Conservation (phyloP, 768 basidiomycete genomes). For the Panaeolus cyanescens region DNA sequence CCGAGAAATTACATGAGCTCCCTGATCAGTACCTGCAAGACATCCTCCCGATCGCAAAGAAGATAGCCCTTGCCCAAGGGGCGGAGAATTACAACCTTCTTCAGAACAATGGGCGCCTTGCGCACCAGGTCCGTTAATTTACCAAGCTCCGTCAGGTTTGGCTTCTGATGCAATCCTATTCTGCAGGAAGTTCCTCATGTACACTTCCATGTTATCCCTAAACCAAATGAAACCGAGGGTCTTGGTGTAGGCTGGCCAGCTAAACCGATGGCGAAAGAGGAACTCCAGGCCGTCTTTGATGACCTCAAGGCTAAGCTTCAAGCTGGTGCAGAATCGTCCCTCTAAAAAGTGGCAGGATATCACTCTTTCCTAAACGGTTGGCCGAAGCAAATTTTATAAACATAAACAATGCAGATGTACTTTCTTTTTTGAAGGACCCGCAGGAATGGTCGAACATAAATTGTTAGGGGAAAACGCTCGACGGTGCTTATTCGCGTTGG, state of each 20-base stretch:
- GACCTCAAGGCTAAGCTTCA: constrained; percentile 48
- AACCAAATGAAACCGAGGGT: constrained; percentile 75
- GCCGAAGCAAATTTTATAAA: too few relatives aligned
- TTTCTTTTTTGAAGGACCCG: too few relatives aligned
- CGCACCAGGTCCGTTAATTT: constrained; percentile 49
- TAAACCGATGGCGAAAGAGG: constrained; percentile 59
- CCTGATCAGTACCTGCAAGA: constrained; percentile 85
- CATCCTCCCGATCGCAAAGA: constrained; percentile 80
- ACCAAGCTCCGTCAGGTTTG: not conserved
- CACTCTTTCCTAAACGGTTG: too few relatives aligned
- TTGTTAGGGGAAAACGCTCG: not conserved
- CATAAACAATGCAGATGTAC: too few relatives aligned
- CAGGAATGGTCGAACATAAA: too few relatives aligned
- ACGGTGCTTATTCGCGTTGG: not conserved
- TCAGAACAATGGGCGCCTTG: constrained; percentile 60
- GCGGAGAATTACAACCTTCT: constrained; percentile 86
- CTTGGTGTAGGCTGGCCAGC: constrained; percentile 83
- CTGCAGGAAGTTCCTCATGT: constrained; percentile 77
- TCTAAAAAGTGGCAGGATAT: too few relatives aligned
- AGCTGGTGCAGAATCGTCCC: constrained; percentile 38
- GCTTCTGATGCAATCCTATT: not conserved
- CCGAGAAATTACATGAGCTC: constrained; percentile 82
- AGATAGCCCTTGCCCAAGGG: constrained; percentile 78
- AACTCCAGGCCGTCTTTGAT: constrained; percentile 57
- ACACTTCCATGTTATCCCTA: constrained; percentile 94